These are phyloP conservation scores for Tremellales sp. DNA, from an alignment of 1,284 basidiomycete genomes.

Conservation along the genomic window DNA sequence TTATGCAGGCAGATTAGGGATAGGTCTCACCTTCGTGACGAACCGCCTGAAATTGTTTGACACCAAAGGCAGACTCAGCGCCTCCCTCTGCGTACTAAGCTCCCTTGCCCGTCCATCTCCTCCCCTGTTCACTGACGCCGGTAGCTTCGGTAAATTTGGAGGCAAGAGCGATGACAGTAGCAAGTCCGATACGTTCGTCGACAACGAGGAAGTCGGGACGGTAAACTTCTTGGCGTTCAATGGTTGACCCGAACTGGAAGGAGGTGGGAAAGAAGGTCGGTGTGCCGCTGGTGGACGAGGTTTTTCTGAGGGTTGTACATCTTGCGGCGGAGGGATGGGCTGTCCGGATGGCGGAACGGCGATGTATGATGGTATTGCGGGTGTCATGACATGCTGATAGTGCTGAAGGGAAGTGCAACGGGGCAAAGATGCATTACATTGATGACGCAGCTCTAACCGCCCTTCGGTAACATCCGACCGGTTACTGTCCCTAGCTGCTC, in stretches of 20 bases:
- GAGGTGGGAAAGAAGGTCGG: slow-evolving; percentile 9
- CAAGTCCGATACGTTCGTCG: slow-evolving; percentile 42
- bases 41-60: slow-evolving; percentile 47
- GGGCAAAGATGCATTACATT: too few relatives aligned
- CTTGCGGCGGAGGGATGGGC: slow-evolving; percentile 7
- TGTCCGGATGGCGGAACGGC: slow-evolving; percentile 12
- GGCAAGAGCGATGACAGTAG: slow-evolving; percentile 38
- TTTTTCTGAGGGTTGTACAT: not conserved
- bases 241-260: not conserved
- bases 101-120: slow-evolving; percentile 16
- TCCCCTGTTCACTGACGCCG: slow-evolving; percentile 6
- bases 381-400: slow-evolving; percentile 1
- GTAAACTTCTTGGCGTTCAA: slow-evolving; percentile 16
- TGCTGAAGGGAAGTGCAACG: too few relatives aligned
- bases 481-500: too few relatives aligned
- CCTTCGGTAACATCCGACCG: too few relatives aligned
- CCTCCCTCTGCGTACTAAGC: slow-evolving; percentile 41
- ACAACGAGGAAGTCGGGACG: slow-evolving; percentile 18
- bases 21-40: slow-evolving; percentile 41
- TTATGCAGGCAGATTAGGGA: not conserved
- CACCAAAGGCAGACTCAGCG: slow-evolving; percentile 39
- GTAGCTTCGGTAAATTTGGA: slow-evolving; percentile 38
- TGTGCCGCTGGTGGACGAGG: not conserved
- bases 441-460: too few relatives aligned
- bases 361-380: slow-evolving; percentile 15